These are phyloP conservation scores for Hygrocybe punicea DNA, from an alignment of 768 basidiomycete genomes.

Conservation along the genomic window DNA sequence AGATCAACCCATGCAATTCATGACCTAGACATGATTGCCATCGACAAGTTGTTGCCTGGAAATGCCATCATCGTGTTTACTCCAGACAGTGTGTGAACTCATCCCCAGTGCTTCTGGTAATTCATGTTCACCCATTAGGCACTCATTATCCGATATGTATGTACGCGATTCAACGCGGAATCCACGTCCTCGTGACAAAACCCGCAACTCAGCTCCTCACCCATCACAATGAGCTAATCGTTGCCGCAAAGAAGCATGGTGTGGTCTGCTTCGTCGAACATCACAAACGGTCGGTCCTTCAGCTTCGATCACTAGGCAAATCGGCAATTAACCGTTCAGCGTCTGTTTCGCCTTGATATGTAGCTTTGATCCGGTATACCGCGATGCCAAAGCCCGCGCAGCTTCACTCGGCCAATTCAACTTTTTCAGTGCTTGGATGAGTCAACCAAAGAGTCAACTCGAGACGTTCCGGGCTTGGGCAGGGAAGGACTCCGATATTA, in stretches of 20 bases:
- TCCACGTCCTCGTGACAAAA: conserved; percentile 91
- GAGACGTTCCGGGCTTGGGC: conserved; percentile 96
- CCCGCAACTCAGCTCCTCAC: conserved; percentile 84
- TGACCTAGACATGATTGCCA: conserved; percentile 73
- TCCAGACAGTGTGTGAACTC: conserved; percentile 65
- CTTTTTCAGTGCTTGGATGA: conserved; percentile 97
- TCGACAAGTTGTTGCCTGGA: conserved; percentile 71
- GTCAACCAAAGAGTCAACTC: conserved; percentile 91
- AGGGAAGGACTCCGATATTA: conserved; percentile 91
- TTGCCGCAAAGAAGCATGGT: conserved; percentile 71
- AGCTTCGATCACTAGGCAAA: background rate
- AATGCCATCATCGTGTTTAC: conserved; percentile 94
- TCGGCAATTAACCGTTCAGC: background rate
- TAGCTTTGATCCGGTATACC: conserved; percentile 88
- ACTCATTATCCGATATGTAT: conserved; percentile 84
- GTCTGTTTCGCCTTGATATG: background rate
- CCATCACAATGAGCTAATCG: conserved; percentile 77
- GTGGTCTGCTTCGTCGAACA: conserved; percentile 94
- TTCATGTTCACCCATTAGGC: conserved; percentile 35
- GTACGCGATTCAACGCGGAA: conserved; percentile 78
- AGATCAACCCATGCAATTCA: background rate
- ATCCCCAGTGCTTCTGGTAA: background rate
- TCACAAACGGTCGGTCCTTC: conserved; percentile 65
- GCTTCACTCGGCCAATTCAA: conserved; percentile 83
- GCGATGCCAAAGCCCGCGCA: conserved; percentile 80